Conservation (phyloP, 179 eudicot species). For the Beta corolliflora region DNA sequence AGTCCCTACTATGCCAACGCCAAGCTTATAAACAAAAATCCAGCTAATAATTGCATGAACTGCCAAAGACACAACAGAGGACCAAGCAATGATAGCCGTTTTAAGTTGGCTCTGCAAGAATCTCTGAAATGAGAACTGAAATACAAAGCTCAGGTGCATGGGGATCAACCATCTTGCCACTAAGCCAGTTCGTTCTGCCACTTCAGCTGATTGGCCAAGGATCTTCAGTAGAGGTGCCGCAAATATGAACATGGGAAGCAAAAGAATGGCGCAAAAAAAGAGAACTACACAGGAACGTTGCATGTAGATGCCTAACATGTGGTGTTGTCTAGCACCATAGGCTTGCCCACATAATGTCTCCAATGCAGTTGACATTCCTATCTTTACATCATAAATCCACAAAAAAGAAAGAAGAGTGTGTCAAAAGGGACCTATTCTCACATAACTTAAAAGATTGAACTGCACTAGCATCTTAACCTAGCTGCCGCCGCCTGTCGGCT, state of each 20-base stretch:
- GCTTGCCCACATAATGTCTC: conserved; percentile 49
- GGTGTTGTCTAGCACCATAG: conserved; percentile 41
- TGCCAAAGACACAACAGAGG: conserved; percentile 27
- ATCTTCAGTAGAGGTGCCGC: conserved; percentile 32
- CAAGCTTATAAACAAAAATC: conserved; percentile 36
- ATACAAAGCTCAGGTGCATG: conserved; percentile 40
- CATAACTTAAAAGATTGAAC: not conserved
- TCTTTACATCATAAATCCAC: conserved; percentile 19
- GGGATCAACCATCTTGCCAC: conserved; percentile 41
- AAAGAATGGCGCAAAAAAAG: conserved; percentile 25
- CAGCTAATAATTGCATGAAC: conserved; percentile 37
- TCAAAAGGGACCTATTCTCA: not conserved
- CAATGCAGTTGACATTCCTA: conserved; percentile 47
- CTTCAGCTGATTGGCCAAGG: conserved; percentile 37
- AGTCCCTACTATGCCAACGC: conserved; percentile 37
- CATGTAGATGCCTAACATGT: conserved; percentile 42
- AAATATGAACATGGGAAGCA: conserved; percentile 40
- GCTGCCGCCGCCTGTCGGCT: not conserved
- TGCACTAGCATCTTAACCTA: not conserved
- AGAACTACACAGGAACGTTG: conserved; percentile 43
- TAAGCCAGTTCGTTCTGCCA: conserved; percentile 35
- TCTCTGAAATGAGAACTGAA: conserved; percentile 38
- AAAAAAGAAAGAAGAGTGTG: not conserved
- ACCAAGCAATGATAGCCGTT: conserved; percentile 38
- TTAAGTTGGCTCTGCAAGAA: conserved; percentile 43